Evolutionary conservation across 371 early-diverging fungal species (phyloP), one percentile per base, ranked within the genome.

Genomic region (Nematocida major): DNA sequence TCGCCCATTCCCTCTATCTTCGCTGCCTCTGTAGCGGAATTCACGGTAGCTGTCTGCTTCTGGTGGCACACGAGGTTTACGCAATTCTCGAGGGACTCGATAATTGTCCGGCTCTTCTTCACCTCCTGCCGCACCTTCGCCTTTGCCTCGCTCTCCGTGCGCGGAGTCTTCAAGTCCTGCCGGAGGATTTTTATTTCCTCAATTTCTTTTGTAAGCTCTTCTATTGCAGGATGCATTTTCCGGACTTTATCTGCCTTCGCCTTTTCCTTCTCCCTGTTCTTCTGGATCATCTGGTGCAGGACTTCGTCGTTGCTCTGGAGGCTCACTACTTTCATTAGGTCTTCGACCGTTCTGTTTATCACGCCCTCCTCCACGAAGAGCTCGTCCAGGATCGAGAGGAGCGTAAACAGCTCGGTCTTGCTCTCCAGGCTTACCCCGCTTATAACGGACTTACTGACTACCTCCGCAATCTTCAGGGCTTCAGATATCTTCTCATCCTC

Each of bases 251-350:
- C 32, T n/a, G 49, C 62, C 43, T 73, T 73, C 57, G 61, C 76
- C 49, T 9, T 51, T 30, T 73, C 76, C 51, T 73, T 73, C 40
- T 73, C 76, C 49, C 42, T 67, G 36, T 26, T 39, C 62, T 73
- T 61, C 47, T 18, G 15, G 3, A 73, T 59, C 62, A 73, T 73
- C 36, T 73, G 66, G 63, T 73, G 76, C 39, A 73, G 62, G 18
- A 73, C 28, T 48, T 73, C 76, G 34, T 73, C 76, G 39, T 73
- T 73, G 66, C 76, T 73, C 24, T 73, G 76, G 24, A 73, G 15
- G 7, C 24, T 11, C 4, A 51, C 13, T 26, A 54, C 36, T 47
- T 43, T 48, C 15, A 26, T 50, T 45, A 73, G 36, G 18, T 73
- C 76, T 36, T 73, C 76, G n/a, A 54, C 42, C 18, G 24, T 38